phyloP scores from a whole-genome alignment of 768 basidiomycete species.

The Hypholoma sublateritium region DNA sequence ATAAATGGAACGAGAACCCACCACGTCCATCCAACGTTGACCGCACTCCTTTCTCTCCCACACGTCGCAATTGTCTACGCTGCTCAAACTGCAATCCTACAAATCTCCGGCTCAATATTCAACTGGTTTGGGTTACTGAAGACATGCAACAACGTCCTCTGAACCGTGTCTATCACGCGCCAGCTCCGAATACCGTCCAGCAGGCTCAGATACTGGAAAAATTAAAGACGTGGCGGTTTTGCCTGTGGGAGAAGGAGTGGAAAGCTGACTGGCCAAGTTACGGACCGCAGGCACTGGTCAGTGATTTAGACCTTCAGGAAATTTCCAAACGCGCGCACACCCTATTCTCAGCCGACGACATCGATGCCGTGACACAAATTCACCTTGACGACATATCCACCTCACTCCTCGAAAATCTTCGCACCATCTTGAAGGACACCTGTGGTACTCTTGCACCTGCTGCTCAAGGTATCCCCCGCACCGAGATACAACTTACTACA shows the following conservation, averaged over 20 bases:
- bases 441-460: no score
- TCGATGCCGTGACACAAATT: slow-evolving; percentile 5
- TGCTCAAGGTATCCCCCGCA: no score
- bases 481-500: no score
- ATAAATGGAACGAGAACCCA: slow-evolving; percentile 17
- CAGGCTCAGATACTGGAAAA: background rate
- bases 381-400: slow-evolving; percentile 7
- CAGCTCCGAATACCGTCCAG: background rate
- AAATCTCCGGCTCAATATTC: background rate
- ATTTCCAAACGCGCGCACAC: background rate
- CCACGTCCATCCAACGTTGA: background rate
- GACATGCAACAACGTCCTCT: background rate
- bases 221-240: slow-evolving; percentile 6
- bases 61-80: slow-evolving; percentile 2
- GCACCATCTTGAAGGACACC: no score
- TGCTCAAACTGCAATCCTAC: slow-evolving; percentile 17
- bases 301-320: slow-evolving; percentile 1
- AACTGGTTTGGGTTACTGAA: slow-evolving; percentile 2
- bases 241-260: slow-evolving; percentile 8
- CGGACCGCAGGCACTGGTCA: slow-evolving; percentile 7
- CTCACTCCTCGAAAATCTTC: slow-evolving; percentile 2
- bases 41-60: background rate
- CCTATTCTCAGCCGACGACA: background rate
- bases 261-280: slow-evolving; percentile 10
- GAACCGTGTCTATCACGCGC: background rate